phyloP scores from a whole-genome alignment of 108 stramenopile genomes.

The Conticribra guillardii region DNA sequence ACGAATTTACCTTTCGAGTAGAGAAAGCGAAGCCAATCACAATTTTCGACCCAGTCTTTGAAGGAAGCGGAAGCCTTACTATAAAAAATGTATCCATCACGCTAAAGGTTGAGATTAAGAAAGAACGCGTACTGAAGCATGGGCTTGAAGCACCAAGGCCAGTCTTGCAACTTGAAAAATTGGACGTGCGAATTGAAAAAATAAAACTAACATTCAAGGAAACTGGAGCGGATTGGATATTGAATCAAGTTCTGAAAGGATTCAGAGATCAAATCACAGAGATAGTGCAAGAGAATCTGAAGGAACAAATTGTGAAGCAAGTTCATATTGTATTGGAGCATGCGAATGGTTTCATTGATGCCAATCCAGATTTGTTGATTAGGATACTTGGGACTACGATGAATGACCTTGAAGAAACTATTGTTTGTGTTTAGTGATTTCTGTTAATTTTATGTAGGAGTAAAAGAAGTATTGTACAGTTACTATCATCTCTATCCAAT shows the following conservation, averaged over 20 bases:
- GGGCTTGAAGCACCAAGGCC: slow-evolving; percentile 52
- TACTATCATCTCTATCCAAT: too few species aligned
- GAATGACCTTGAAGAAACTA: slow-evolving; percentile 79
- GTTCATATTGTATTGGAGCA: slow-evolving; percentile 62
- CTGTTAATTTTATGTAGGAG: too few species aligned
- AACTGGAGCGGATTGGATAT: slow-evolving; percentile 85
- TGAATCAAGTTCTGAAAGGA: slow-evolving; percentile 76
- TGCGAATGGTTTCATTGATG: slow-evolving; percentile 71
- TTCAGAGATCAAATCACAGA: slow-evolving; percentile 74
- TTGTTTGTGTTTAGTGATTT: slow-evolving; percentile 54
- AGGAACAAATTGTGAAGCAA: slow-evolving; percentile 71
- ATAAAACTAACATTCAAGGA: slow-evolving; percentile 72
- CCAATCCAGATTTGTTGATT: slow-evolving; percentile 74
- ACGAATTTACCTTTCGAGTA: slow-evolving; percentile 79
- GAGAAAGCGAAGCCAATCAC: slow-evolving; percentile 66
- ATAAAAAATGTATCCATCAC: slow-evolving; percentile 78
- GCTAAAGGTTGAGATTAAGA: slow-evolving; percentile 76
- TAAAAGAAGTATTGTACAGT: too few species aligned
- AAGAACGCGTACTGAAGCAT: slow-evolving; percentile 47
- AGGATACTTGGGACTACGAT: slow-evolving; percentile 73
- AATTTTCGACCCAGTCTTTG: slow-evolving; percentile 88
- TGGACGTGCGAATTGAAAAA: slow-evolving; percentile 71
- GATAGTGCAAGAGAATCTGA: slow-evolving; percentile 70
- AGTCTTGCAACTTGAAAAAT: slow-evolving; percentile 60
- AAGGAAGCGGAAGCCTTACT: slow-evolving; percentile 65